Conservation (phyloP, 140 eudicot genomes). For the Eryngium alpinum region DNA sequence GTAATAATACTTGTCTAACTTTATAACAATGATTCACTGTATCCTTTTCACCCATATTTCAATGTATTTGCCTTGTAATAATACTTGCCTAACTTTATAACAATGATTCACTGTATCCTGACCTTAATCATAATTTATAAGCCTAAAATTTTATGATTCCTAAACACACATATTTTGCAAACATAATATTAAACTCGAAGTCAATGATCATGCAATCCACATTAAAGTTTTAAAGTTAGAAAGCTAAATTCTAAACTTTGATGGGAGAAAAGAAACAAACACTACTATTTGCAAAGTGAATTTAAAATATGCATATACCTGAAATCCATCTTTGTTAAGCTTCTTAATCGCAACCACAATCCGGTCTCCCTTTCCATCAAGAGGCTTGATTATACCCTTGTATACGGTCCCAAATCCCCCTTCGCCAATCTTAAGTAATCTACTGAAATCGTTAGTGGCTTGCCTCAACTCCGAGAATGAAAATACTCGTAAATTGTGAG, state of each 20-base stretch:
- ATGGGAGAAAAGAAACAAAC: neutral
- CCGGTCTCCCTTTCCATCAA: conserved; percentile 48
- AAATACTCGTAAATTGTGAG: conserved; percentile 55
- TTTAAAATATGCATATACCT: conserved; percentile 30
- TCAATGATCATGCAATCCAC: neutral
- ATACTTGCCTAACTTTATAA: neutral
- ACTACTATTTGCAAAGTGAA: neutral
- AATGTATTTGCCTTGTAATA: neutral
- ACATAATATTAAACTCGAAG: neutral
- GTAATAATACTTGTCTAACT: neutral
- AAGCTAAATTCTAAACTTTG: neutral
- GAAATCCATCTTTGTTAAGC: conserved; percentile 65
- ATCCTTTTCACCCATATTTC: neutral
- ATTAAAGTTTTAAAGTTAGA: neutral
- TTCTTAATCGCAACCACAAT: conserved; percentile 58
- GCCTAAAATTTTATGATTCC: neutral
- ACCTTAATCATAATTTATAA: neutral
- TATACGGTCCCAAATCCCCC: conserved; percentile 83
- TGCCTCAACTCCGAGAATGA: conserved; percentile 53
- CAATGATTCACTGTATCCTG: neutral
- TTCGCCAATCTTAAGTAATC: conserved; percentile 65
- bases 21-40: neutral
- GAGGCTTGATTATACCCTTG: conserved; percentile 54
- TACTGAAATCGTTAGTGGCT: conserved; percentile 59
- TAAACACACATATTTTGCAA: neutral